Base-by-base conservation (phyloP, 768 basidiomycete species). In the Amanita subjunquillea region DNA sequence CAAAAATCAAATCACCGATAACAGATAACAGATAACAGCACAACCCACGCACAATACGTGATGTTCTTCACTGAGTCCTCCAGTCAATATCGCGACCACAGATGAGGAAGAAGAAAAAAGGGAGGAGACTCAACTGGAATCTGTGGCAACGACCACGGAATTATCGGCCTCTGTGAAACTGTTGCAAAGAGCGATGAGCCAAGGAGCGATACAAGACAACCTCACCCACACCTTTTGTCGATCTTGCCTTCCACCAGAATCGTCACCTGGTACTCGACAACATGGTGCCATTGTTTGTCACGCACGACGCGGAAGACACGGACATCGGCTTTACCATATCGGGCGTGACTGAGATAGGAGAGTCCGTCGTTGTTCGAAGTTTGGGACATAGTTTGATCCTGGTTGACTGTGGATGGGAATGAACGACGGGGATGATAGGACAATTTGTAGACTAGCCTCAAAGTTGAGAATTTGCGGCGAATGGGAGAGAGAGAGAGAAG, bases 81-180 rank as follows among this genome's bases (percentile, higher is more conserved):
- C 9, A 15, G 15, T 23, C 23, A 20, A 10, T 20, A 29, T 10
- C 22, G 17, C 17, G 2, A 25, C n/a, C 20, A n/a, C 22, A 4
- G 6, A 15, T 27, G 22, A 3, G n/a, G 1, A 22, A 4, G 4
- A 2, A 22, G 2, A 20, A 1, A 15, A 8, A n/a, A 7, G 20
- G 3, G 9, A n/a, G 3, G 9, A n/a, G 25, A 27, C 53, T 32
- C 29, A 53, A 91, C 90, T 84, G 1, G 90, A 89, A 68, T 98
- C 94, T 1, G 93, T 98, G 2, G 94, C 85, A 2, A 98, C 91
- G 8, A 96, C 76, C 8, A 85, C 80, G 2, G 77, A 77, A 68
- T 98, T 98, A 62, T 97, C 91, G 0, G 88, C 91, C 57, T 90
- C 58, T 3, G 90, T 95, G 66, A 87, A 97, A 60, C 90, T 90